Base-by-base conservation (phyloP, 345 rosid genomes). In the Luvunga scandens region DNA sequence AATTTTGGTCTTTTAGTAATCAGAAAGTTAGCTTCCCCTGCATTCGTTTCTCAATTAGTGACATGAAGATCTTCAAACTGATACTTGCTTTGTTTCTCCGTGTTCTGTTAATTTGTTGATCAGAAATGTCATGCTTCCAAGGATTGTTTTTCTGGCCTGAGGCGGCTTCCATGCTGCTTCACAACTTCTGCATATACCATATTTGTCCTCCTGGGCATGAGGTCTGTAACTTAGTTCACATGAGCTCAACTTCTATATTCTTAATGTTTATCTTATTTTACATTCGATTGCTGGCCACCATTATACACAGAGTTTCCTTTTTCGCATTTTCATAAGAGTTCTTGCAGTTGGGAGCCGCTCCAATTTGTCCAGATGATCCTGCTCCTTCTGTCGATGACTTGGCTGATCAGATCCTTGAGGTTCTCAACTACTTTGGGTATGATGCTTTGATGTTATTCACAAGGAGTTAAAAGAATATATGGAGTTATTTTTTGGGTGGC, bases 131-230 rank as follows among this genome's bases (percentile, higher is more conserved):
- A 10, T 96, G 98, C 79, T 94, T 94, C 82, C 97, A 92, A 89
- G 97, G 97, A 78, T 85, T 96, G 80, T 91, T 96, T 80, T 93
- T 92, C 77, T 96, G 97, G 86, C 95, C 95, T 28, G 98, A 96
- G 85, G 95, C 97, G 14, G 88, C 90, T 50, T 91, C 98, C 16
- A 87, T 96, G 87, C 88, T 96, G 60, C 94, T 92, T 19, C 97
- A 94, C 85, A 96, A 94, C 84, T 96, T 96, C 86, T 96, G 98
- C 88, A 87, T 94, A 66, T 96, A 96, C 83, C 99, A 96, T 79
- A 90, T 96, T 64, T 89, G 94, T 75, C 99, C 99, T 39, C 97
- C 99, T 31, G 99, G 99, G 59, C 99, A 96, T 70, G 98, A 96
- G 97, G 98, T 94, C 81, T 78, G 93, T 81, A 72, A 84, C 79